Evolutionary conservation across 179 eudicot genomes (phyloP).

Genomic region (Corrigiola litoralis): DNA sequence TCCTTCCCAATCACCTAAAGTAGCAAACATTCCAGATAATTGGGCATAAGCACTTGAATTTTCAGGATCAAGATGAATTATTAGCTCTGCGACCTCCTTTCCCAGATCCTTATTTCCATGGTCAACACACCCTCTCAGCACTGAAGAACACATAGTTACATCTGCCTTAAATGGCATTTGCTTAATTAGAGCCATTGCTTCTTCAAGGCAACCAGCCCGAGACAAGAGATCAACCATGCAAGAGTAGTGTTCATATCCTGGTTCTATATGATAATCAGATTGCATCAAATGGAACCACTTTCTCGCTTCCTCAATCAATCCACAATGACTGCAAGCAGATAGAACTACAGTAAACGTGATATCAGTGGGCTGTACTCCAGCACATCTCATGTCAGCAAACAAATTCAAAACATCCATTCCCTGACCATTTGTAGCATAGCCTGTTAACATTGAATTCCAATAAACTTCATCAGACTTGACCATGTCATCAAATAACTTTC

Average conservation of each 20-base stretch:
- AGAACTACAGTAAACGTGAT: conserved; percentile 71
- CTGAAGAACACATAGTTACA: conserved; percentile 64
- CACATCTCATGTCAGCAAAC: conserved; percentile 52
- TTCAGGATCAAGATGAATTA: conserved; percentile 60
- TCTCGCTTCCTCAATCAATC: conserved; percentile 66
- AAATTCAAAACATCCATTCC: conserved; percentile 57
- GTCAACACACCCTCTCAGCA: conserved; percentile 74
- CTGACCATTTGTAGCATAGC: conserved; percentile 83
- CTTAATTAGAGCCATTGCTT: conserved; percentile 51
- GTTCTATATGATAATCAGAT: conserved; percentile 46
- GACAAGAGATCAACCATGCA: conserved; percentile 91
- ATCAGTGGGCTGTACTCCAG: conserved; percentile 40
- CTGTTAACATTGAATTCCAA: conserved; percentile 89
- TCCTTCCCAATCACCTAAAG: conserved; percentile 68
- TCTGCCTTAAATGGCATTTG: conserved; percentile 61
- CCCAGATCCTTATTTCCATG: conserved; percentile 60
- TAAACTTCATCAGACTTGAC: conserved; percentile 47
- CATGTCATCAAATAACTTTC: conserved; percentile 53
- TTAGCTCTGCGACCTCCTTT: conserved; percentile 45
- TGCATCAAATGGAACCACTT: conserved; percentile 81
- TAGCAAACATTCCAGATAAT: conserved; percentile 65
- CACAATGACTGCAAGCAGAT: conserved; percentile 86
- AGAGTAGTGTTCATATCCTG: conserved; percentile 73
- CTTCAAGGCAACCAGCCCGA: conserved; percentile 64
- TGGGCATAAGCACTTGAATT: conserved; percentile 71